Base-by-base conservation (phyloP, 306 rosid genomes). In the Lupinus albus region DNA sequence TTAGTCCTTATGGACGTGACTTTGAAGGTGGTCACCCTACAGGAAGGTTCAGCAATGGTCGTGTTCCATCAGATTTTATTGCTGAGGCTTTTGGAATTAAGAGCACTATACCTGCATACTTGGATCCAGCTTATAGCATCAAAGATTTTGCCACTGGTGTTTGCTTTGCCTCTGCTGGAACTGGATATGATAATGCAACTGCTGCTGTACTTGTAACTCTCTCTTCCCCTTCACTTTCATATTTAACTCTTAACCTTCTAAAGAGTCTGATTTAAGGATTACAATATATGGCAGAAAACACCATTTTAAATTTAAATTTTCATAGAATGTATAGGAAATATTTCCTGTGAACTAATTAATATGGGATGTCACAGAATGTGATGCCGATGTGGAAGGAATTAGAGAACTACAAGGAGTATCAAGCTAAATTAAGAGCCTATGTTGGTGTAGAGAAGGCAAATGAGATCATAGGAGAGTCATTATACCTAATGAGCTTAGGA, bases 121-220 rank as follows among this genome's bases (percentile, higher is more conserved):
- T 91, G 87, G 96, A 91, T 76, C 90, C 96, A 12, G 18, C 84
- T 0, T 91, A 72, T 42, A 80, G 70, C 32, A 89, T 91, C 4
- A 42, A 88, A 0, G 91, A 88, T 80, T 91, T 89, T 47, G 91
- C 84, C 16, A 82, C 83, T 13, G 96, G 97, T 0, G 95, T 91
- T 79, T 83, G 95, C 30, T 91, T 91, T 78, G 97, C 95, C 47
- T 91, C 97, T 55, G 97, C 97, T 21, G 85, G 85, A 73, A 77
- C 85, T 68, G 85, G 85, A 0, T 81, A 77, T 46, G 85, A 81
- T 59, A 81, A 87, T 70, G 84, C 85, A 4, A 91, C 97, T 82
- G 68, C 97, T 2, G 58, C 55, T 62, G 95, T 91, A 8, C 70
- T 91, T 5, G 97, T 91, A 86, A 56, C 89, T 80, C 0, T 14